phyloP scores from a whole-genome alignment of 2,329 filamentous ascomycete species.

The Westerdykella aurantiaca region DNA sequence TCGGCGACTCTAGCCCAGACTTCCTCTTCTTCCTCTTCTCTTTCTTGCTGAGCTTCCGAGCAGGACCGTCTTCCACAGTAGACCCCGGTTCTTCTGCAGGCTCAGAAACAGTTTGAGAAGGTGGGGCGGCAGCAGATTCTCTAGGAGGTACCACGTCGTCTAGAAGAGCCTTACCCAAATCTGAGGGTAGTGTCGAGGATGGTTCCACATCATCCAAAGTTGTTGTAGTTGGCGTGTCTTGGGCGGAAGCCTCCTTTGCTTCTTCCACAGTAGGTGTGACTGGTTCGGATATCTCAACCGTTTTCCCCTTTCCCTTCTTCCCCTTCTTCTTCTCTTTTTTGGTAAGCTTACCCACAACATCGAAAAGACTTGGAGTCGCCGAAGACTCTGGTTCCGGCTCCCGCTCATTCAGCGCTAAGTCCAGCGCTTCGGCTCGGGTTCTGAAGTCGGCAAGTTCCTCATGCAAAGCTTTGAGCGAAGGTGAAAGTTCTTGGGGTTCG shows the following conservation, averaged over 20 bases:
- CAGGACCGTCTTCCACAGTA: conserved; percentile 7
- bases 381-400: conserved; percentile 5
- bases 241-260: too few relatives aligned
- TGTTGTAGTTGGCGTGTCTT: too few relatives aligned
- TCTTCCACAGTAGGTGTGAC: conserved; percentile 15
- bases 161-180: too few relatives aligned
- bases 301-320: conserved; percentile 16
- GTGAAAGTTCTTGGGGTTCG: conserved; percentile 12
- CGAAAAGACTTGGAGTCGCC: conserved; percentile 19
- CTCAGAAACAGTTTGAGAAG: conserved; percentile 5
- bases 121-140: neutral
- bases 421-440: conserved; percentile 24
- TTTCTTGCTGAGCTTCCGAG: conserved; percentile 20
- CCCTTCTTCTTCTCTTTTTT: conserved; percentile 27
- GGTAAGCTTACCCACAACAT: conserved; percentile 22
- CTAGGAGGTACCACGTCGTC: too few relatives aligned
- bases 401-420: conserved; percentile 11
- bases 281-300: conserved; percentile 13
- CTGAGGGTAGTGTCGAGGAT: too few relatives aligned
- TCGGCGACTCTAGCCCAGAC: neutral
- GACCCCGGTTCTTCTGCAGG: conserved; percentile 7
- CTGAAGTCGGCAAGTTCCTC: conserved; percentile 25
- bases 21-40: conserved; percentile 20
- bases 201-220: too few relatives aligned
- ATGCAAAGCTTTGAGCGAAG: conserved; percentile 19